Base-by-base conservation (phyloP, 2,329 filamentous ascomycete genomes). In the Trichoderma brevicompactum region DNA sequence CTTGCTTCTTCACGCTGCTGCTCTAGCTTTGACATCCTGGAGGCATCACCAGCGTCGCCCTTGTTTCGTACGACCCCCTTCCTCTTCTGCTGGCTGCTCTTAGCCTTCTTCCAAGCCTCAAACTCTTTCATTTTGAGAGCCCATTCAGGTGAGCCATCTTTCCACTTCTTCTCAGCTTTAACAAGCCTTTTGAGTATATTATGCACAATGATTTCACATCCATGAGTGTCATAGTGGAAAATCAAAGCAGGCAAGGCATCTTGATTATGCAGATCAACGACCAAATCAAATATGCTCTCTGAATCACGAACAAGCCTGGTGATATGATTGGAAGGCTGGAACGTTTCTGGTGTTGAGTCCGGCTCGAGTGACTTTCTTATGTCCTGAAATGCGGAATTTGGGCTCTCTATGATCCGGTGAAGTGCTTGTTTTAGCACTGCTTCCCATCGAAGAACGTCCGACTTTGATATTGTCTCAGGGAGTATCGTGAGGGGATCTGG, bases 201-300 rank as follows among this genome's bases (percentile, higher is more conserved):
- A 28, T 74, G 69, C 32, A 85, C 83, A 34, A 90, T 83, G 9
- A 75, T 74, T 74, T 92, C 90, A 70, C 91, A 94, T 36, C 79
- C 75, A 1, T 75, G 74, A 54, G 90, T 86, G 68, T 93, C 89
- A 70, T 91, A 94, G 72, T 92, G 91, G 80, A 94, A 94, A 1
- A 93, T 75, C 12, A 94, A 87, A 0, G 89, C 90, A 0, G 91
- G 91, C 1, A 94, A 80, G 0, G 88, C 89, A 64, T 86, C 83
- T 64, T 87, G 84, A 15, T 81, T 78, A 55, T 91, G 84, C 0
- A 93, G 79, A 38, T 87, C 82, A 15, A 79, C 81, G 0, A 90
- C 78, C 36, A 92, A 76, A 1, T 86, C 82, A 17, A 90, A 78
- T 17, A 66, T 43, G 23, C 28, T 53, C 15, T 44, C 19, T 17